Percentiles rank a stretch among this genome's conserved stretches.
Evolutionary conservation across 805 yeast species (phyloP).

Genomic region (Zygosaccharomyces bisporus): DNA sequence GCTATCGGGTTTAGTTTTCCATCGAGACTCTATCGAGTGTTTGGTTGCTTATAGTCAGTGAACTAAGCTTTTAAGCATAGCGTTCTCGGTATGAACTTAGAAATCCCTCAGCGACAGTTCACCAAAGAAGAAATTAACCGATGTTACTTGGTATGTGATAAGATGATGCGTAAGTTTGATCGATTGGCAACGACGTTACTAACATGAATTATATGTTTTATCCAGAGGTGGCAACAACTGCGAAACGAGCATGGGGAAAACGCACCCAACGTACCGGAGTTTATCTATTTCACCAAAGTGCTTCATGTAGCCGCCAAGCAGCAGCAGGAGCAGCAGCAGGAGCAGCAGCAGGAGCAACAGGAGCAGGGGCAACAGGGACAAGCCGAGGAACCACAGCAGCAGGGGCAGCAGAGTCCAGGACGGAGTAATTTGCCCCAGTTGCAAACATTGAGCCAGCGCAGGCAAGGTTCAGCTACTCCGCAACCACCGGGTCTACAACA

Average conservation of each 20-base stretch:
- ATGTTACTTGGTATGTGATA: constrained; percentile 28
- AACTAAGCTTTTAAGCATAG: neutral
- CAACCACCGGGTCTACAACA: constrained; percentile 1
- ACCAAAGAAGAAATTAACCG: constrained; percentile 38
- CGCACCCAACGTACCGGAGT: constrained; percentile 35
- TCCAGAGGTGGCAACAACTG: constrained; percentile 36
- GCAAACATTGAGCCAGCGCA: constrained; percentile 8
- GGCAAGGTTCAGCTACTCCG: constrained; percentile 6
- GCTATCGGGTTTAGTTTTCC: neutral
- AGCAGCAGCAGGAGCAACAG: constrained; percentile 20
- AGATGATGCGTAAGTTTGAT: neutral
- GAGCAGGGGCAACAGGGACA: constrained; percentile 14
- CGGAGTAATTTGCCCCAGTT: constrained; percentile 8
- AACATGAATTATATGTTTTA: neutral
- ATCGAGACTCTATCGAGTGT: neutral
- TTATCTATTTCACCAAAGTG: constrained; percentile 35
- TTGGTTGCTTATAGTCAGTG: neutral
- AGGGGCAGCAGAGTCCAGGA: constrained; percentile 17
- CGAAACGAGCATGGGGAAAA: constrained; percentile 37
- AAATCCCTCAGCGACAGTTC: constrained; percentile 32
- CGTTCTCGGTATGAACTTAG: constrained; percentile 21
- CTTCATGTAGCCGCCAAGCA: constrained; percentile 36
- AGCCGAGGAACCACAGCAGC: constrained; percentile 11
- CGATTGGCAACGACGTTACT: constrained; percentile 8
- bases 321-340: constrained; percentile 31